A percentile compares a stretch with the other conserved stretches of the same genome.
Evolutionary conservation across 768 basidiomycete genomes (phyloP).

Genomic region (Rhodotorula paludigena): DNA sequence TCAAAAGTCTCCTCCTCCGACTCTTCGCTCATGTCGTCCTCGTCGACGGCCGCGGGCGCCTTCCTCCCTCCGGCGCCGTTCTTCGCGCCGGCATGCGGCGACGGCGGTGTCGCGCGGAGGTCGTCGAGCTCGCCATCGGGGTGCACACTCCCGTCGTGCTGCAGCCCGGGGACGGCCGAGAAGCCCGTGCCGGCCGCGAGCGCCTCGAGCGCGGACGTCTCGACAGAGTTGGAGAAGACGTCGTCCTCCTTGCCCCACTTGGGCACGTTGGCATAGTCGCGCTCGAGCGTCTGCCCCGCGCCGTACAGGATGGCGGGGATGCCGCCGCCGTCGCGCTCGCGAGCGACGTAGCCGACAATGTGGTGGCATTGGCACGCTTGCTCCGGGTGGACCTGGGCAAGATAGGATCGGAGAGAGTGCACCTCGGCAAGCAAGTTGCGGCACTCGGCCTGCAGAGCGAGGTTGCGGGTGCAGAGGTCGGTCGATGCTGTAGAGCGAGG

Average conservation of each 20-base stretch:
- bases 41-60: background rate
- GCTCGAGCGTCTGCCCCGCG: conserved; percentile 13
- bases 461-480: conserved; percentile 29
- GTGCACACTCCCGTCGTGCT: too few relatives aligned
- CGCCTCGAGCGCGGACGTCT: background rate
- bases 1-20: conserved; percentile 20
- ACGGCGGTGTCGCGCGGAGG: too few relatives aligned
- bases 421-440: conserved; percentile 32
- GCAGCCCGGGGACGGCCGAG: background rate
- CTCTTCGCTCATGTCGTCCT: conserved; percentile 10
- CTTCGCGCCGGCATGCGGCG: too few relatives aligned
- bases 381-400: conserved; percentile 21
- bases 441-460: conserved; percentile 27
- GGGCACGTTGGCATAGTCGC: conserved; percentile 25
- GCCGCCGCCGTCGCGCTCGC: conserved; percentile 35
- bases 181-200: background rate
- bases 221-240: background rate
- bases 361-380: conserved; percentile 29
- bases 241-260: conserved; percentile 28
- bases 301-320: conserved; percentile 34
- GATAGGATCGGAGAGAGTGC: conserved; percentile 20
- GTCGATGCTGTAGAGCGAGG: conserved; percentile 11
- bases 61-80: too few relatives aligned
- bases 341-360: conserved; percentile 33
- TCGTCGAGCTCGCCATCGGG: too few relatives aligned